These are phyloP conservation scores for Stipa capillata DNA, from an alignment of 176 grass and related monocot genomes.

Conservation along the genomic window DNA sequence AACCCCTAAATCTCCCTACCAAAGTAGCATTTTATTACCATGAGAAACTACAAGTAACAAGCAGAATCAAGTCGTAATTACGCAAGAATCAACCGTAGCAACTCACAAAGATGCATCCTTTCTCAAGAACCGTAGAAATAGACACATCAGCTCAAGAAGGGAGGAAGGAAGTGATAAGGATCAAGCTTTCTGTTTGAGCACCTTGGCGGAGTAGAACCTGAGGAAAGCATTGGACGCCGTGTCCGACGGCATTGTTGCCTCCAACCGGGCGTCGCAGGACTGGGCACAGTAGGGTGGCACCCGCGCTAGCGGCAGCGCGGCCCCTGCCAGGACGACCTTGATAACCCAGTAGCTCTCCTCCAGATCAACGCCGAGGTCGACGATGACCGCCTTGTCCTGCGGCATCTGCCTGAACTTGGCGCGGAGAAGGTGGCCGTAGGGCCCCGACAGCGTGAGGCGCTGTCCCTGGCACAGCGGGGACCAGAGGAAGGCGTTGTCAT, in stretches of 20 bases:
- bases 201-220: slow-evolving; percentile 29
- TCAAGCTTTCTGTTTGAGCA: background rate
- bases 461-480: slow-evolving; percentile 7
- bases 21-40: too few relatives aligned
- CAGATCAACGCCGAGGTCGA: slow-evolving; percentile 4
- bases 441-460: slow-evolving; percentile 25
- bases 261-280: slow-evolving; percentile 26
- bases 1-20: too few relatives aligned
- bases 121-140: slow-evolving; percentile 12
- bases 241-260: background rate
- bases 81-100: too few relatives aligned
- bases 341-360: slow-evolving; percentile 31
- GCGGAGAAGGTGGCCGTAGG: slow-evolving; percentile 35
- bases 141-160: background rate
- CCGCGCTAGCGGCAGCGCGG: background rate
- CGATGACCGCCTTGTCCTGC: slow-evolving; percentile 20
- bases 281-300: background rate
- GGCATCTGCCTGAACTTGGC: slow-evolving; percentile 17
- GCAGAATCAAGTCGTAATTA: too few relatives aligned
- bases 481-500: slow-evolving; percentile 48
- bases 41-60: too few relatives aligned
- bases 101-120: background rate
- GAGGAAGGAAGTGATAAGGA: background rate
- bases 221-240: slow-evolving; percentile 10
- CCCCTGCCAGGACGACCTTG: slow-evolving; percentile 18